Base-by-base conservation (phyloP, 2,329 filamentous ascomycete species). In the Elsinoe australis region DNA sequence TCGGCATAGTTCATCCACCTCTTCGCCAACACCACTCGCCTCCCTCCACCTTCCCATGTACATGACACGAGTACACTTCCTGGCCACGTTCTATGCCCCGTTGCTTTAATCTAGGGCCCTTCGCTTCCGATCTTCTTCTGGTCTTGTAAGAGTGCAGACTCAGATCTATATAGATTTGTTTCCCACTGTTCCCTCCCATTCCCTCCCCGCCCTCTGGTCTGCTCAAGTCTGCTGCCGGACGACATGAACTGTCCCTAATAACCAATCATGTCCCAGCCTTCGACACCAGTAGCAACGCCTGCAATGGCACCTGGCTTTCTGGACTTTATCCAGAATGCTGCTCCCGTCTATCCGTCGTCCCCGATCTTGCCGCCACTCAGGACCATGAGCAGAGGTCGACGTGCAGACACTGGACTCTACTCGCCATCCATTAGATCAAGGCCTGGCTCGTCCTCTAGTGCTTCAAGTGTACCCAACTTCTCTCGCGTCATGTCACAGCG, bases 401-500 rank as follows among this genome's bases (percentile, higher is more conserved):
- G n/a, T 15, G 17, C 24, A 10, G 28, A 29, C 26, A 29, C 15
- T 10, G 39, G 18, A 44, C 24, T 26, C 39, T 19, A 19, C 24
- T 32, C 39, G 32, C 39, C 39, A 12, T 17, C 28, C 26, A 32
- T 18, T 19, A 18, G 39, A 18, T 44, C 39, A 21, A 19, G 39
- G 32, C 24, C 39, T 17, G 14, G 22, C 24, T 44, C 39, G 14
- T 24, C 28, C 2, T 44, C 39, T 14, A 44, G 39, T 17, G 32
- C 12, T 21, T 24, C 39, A 29, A 44, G 39, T 32, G 39, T 44
- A 8, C 39, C 39, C 10, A 44, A 44, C 17, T 44, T 44, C 39
- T 44, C 39, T 21, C 39, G 39, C 39, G 39, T 44, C 39, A 44
- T 44, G 39, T 44, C 39, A 7, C 24, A 26, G n/a, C 24, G 39